Conservation (phyloP, 164 flowering plant genomes). For the Macadamia tetraphylla region DNA sequence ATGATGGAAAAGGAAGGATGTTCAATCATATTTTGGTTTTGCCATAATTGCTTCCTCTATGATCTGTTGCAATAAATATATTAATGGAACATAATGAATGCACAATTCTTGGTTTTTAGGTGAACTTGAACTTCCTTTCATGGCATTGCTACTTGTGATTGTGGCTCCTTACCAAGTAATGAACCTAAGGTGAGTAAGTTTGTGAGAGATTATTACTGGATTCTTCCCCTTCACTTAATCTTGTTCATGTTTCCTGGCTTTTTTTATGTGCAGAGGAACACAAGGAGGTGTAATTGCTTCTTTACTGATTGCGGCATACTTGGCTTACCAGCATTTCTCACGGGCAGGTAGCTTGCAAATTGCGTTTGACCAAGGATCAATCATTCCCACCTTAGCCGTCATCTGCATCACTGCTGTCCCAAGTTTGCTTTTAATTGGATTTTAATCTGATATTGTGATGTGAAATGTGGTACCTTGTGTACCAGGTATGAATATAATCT, state of each 20-base stretch:
- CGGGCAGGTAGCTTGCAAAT: conserved; percentile 51
- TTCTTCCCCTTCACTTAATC: not conserved
- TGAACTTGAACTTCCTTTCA: conserved; percentile 75
- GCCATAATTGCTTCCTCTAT: too few species aligned
- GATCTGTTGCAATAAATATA: too few species aligned
- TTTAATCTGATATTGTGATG: not conserved
- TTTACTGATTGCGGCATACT: conserved; percentile 53
- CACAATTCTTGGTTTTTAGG: conserved; percentile 31
- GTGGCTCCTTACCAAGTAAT: conserved; percentile 62
- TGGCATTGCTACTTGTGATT: conserved; percentile 56
- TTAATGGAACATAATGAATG: not conserved
- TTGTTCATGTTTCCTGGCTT: not conserved
- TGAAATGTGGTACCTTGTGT: not conserved
- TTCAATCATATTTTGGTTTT: too few species aligned
- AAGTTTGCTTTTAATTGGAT: conserved; percentile 47
- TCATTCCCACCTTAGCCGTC: conserved; percentile 61
- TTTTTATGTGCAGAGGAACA: conserved; percentile 49
- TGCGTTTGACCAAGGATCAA: conserved; percentile 70
- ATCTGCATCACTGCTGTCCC: conserved; percentile 46
- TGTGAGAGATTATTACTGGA: not conserved
- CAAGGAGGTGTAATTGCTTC: conserved; percentile 59
- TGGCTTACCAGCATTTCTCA: conserved; percentile 81
- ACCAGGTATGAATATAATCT: conserved; percentile 12
- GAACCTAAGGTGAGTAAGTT: conserved; percentile 42
- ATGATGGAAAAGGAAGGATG: too few species aligned